Percentiles rank a stretch among this genome's conserved stretches.
phyloP scores from a whole-genome alignment of 177 flowering plant species.

The Vitis hybrid region DNA sequence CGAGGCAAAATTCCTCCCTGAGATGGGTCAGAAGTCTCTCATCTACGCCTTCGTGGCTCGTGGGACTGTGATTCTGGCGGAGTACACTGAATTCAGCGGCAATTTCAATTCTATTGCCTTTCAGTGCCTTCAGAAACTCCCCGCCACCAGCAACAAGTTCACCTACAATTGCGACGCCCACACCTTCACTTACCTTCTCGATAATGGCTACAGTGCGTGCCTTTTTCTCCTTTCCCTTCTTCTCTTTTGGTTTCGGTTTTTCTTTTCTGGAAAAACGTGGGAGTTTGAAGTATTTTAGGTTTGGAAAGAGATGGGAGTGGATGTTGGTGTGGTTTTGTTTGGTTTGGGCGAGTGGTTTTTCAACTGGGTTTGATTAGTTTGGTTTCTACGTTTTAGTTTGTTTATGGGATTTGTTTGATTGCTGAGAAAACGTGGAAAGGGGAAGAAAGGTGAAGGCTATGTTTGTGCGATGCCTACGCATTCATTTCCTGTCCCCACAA shows the following conservation, averaged over 20 bases:
- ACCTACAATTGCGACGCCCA: conserved; percentile 51
- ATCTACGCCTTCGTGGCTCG: conserved; percentile 47
- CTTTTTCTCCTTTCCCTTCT: background rate
- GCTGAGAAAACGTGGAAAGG: no score
- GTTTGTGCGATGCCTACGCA: no score
- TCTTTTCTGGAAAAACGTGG: no score
- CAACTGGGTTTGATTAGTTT: no score
- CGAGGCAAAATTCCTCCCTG: background rate
- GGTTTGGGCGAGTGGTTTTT: no score
- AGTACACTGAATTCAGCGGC: conserved; percentile 47
- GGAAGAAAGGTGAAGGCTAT: no score
- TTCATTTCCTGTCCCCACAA: no score
- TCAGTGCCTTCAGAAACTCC: conserved; percentile 53
- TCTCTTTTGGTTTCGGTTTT: background rate
- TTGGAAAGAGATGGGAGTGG: no score
- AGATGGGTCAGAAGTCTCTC: conserved; percentile 41
- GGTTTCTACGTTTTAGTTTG: no score
- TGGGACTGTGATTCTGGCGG: conserved; percentile 41
- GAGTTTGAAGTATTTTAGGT: no score
- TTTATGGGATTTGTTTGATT: no score
- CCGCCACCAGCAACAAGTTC: conserved; percentile 49
- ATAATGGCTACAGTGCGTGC: conserved; percentile 37
- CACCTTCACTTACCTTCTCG: conserved; percentile 51
- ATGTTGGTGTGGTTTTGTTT: no score
- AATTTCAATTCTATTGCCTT: conserved; percentile 43